Evolutionary conservation across 192 early-diverging fungal genomes (phyloP), one percentile per base, ranked within the genome.

Genomic region (Paraglomus occultum): DNA sequence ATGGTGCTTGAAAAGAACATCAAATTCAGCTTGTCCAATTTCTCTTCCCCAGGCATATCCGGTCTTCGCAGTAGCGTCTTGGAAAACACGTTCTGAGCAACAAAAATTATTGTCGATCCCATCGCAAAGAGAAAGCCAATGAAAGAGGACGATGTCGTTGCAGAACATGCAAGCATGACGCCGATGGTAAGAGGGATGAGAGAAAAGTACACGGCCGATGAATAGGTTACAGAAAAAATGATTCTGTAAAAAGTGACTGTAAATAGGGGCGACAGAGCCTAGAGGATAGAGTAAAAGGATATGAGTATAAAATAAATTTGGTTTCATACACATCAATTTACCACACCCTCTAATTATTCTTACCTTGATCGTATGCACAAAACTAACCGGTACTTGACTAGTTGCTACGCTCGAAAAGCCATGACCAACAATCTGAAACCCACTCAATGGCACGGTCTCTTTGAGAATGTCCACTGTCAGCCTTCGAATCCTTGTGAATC

Each of bases 331-430:
- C 31, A 31, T 31, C 3, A 31, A 1, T 20, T 20, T 8, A 46
- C 40, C 1, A 15, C 6, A 6, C 63, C 23, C 47, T 18, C n/a
- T n/a, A n/a, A n/a, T n/a, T n/a, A n/a, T n/a, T 59, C 52, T 76
- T 76, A 94, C 92, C 87, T 95, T 95, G 70, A 96, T 89, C 2
- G 94, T 96, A 66, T 96, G 94, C 10, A 91, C 88, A 73, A 94
- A 86, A 53, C 86, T 89, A 10, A 96, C 89, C 1, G 93, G 85
- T n/a, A 94, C 87, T 18, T 78, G 74, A 48, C 88, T 84, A 38
- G 94, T 88, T n/a, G 93, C 90, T 42, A 89, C 69, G 62, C 84
- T 85, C 0, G 89, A 89, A 67, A 94, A 89, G 9, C 92, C 81
- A 82, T 96, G 94, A 0, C 93, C 93, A 17, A 87, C 82, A 52